Evolutionary conservation across 495 filamentous ascomycete genomes (phyloP), one percentile per base, ranked within the genome.

Genomic region (Neurospora tetrasperma): DNA sequence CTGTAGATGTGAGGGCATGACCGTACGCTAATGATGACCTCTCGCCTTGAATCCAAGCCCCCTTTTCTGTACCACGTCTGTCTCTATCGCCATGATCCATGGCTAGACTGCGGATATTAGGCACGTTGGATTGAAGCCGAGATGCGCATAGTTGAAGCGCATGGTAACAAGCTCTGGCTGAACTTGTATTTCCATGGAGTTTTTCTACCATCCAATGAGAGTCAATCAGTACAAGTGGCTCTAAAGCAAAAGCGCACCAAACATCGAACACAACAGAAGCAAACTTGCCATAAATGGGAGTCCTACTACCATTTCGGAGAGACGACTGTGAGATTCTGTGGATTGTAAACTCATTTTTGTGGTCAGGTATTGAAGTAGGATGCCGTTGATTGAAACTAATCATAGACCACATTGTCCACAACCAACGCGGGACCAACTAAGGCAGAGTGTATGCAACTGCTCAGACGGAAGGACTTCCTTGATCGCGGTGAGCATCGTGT

Each of bases 171-270:
- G 54, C 35, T 31, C 27, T 18, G 27, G 18, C 54, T 1, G 27
- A 35, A 3, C 6, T 0, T 66, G 54, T 66, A 14, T 35, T 66
- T 66, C 54, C 54, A 66, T 35, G 27, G 54, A 66, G 35, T 35
- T 31, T 16, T 31, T 14, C 8, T 31, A 3, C 54, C 35, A 7
- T 66, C 54, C 54, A 66, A 66, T 66, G 0, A 66, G 7, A 66
- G 31, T 1, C 0, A 66, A 27, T 35, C 27, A 66, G 54, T 31
- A 0, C 31, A 62, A 10, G 54, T 16, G 7, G 23, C 31, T 62
- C 23, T 62, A 31, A 62, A 66, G 54, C 54, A 35, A 66, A 66
- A 66, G 54, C 27, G 27, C 27, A 35, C 54, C 54, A 35, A 66
- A 1, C 54, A 16, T 18, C 31, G 54, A 35, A 38, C 54, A 66